phyloP scores from a whole-genome alignment of 805 yeast genomes.

The Saccharomycopsis fibuligera region DNA sequence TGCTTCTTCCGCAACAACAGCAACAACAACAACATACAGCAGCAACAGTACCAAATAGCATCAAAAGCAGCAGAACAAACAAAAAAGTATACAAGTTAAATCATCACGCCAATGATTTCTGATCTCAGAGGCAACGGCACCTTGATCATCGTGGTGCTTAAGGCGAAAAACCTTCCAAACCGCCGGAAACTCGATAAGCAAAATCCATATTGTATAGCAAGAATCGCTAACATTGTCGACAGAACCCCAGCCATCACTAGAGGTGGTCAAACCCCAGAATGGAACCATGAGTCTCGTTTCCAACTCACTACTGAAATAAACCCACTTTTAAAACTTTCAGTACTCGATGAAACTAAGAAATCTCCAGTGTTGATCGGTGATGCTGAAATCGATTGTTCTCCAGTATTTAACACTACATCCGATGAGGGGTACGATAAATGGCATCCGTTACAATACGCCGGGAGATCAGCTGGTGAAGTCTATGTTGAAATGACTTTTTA shows the following conservation, averaged over 20 bases:
- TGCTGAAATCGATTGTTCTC: conserved; percentile 67
- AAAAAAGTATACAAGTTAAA: conserved; percentile 2
- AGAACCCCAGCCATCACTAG: conserved; percentile 71
- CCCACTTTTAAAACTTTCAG: conserved; percentile 60
- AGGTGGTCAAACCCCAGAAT: conserved; percentile 92
- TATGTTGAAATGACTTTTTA: conserved; percentile 90
- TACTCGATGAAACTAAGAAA: conserved; percentile 77
- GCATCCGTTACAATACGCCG: conserved; percentile 65
- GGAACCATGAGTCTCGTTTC: conserved; percentile 74
- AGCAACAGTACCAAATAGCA: too few species aligned
- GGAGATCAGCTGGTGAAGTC: conserved; percentile 79
- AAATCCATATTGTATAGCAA: conserved; percentile 78
- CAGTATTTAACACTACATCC: conserved; percentile 59
- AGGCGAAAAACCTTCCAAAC: conserved; percentile 84
- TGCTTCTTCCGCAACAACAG: too few species aligned
- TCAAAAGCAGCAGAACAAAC: too few species aligned
- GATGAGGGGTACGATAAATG: conserved; percentile 80
- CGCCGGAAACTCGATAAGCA: conserved; percentile 85
- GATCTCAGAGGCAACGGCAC: conserved; percentile 38
- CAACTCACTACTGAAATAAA: conserved; percentile 56
- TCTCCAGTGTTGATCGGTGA: conserved; percentile 87
- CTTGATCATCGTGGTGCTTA: conserved; percentile 67
- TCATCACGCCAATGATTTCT: conserved; percentile 22
- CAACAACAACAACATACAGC: too few species aligned
- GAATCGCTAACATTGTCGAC: conserved; percentile 77